A percentile compares a stretch with the other conserved stretches of the same genome.
phyloP scores from a whole-genome alignment of 371 early-diverging fungal species.

The Homolaphlyctis polyrhiza region DNA sequence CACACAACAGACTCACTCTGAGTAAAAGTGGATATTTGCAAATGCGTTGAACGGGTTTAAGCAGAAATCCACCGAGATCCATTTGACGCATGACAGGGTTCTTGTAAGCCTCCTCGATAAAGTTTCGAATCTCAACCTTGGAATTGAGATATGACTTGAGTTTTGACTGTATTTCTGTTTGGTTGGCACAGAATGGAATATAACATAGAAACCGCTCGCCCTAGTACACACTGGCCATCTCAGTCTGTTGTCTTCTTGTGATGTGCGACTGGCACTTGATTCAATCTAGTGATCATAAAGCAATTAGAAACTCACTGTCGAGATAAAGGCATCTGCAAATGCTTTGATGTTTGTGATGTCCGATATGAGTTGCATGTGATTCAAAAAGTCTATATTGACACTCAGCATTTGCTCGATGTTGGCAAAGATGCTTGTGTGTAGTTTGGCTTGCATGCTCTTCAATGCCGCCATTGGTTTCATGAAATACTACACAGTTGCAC shows the following conservation, averaged over 20 bases:
- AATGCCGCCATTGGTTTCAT: constrained; percentile 36
- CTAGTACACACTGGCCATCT: neutral
- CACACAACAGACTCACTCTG: constrained; percentile 31
- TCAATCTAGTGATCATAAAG: neutral
- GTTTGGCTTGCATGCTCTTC: constrained; percentile 26
- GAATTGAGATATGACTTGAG: neutral
- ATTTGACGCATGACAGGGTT: constrained; percentile 30
- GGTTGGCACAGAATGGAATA: constrained; percentile 3
- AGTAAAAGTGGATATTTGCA: constrained; percentile 95
- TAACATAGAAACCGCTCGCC: constrained; percentile 14
- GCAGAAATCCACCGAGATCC: constrained; percentile 60
- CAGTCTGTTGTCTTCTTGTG: too few relatives aligned
- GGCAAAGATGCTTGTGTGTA: constrained; percentile 32
- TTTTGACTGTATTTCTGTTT: neutral
- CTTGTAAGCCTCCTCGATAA: constrained; percentile 31
- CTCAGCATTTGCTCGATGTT: constrained; percentile 42
- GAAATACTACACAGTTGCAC: constrained; percentile 25
- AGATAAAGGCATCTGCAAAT: constrained; percentile 5
- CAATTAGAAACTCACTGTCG: neutral
- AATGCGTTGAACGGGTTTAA: constrained; percentile 97
- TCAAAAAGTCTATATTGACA: constrained; percentile 20
- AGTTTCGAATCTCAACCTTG: neutral
- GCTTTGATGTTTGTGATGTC: constrained; percentile 4
- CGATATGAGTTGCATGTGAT: constrained; percentile 3
- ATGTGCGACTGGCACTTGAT: neutral